Conservation (phyloP, 306 rosid species). For the Rosa chinensis region DNA sequence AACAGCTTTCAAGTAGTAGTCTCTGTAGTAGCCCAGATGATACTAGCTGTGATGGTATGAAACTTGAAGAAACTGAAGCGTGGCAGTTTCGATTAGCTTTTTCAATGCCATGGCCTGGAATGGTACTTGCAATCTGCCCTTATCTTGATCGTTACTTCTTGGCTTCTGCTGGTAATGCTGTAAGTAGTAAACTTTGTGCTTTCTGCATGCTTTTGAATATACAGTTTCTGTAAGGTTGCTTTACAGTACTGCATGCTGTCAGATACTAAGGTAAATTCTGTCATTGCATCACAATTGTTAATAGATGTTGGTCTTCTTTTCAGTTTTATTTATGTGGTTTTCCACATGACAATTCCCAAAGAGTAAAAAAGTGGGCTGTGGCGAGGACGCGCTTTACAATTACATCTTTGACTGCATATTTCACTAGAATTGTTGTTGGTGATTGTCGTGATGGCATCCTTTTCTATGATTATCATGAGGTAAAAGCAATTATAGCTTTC, state of each 20-base stretch:
- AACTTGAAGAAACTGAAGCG: constrained; percentile 80
- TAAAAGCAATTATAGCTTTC: constrained; percentile 32
- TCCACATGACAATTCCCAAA: constrained; percentile 69
- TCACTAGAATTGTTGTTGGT: constrained; percentile 88
- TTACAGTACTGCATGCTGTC: neutral
- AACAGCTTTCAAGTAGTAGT: constrained; percentile 82
- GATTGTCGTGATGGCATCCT: constrained; percentile 94
- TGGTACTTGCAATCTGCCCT: constrained; percentile 81
- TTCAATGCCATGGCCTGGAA: constrained; percentile 63
- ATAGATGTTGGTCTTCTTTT: constrained; percentile 34
- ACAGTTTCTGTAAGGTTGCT: constrained; percentile 2
- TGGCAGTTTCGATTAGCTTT: constrained; percentile 83
- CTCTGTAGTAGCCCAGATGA: constrained; percentile 88
- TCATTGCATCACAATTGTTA: constrained; percentile 19
- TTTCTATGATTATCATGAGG: constrained; percentile 80
- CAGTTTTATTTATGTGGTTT: constrained; percentile 93
- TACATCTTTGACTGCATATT: constrained; percentile 76
- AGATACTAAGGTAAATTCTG: neutral
- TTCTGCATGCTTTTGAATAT: constrained; percentile 1
- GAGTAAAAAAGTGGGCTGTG: constrained; percentile 60
- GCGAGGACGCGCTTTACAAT: constrained; percentile 73
- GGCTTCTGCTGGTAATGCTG: constrained; percentile 88
- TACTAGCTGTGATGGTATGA: constrained; percentile 78
- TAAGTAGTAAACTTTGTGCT: constrained; percentile 43
- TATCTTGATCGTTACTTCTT: constrained; percentile 90